These are phyloP conservation scores for Meira miltonrushii DNA, from an alignment of 1,284 basidiomycete species.

Conservation along the genomic window DNA sequence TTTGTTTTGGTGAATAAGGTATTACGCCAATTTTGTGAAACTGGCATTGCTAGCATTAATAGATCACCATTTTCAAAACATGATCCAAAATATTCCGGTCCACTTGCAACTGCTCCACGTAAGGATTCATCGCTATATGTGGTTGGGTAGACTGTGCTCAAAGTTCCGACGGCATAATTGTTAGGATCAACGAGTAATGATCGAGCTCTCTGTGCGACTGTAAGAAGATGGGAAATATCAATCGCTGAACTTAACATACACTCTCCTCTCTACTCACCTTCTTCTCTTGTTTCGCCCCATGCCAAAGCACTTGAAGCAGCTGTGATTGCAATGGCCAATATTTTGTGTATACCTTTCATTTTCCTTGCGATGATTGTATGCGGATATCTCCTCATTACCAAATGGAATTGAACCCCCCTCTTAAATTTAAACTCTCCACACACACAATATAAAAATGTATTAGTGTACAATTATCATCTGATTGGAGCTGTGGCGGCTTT, in stretches of 20 bases:
- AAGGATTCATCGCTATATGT: constrained; percentile 21
- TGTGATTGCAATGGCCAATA: too few species aligned
- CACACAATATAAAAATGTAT: too few species aligned
- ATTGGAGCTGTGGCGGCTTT: too few species aligned
- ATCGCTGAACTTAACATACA: neutral
- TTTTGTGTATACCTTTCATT: too few species aligned
- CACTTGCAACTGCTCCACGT: constrained; percentile 23
- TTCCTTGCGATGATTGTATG: too few species aligned
- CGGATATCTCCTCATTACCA: too few species aligned
- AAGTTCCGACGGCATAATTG: constrained; percentile 33
- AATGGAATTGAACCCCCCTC: too few species aligned
- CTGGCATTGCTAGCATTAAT: constrained; percentile 44
- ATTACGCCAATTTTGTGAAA: constrained; percentile 49
- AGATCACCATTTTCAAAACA: constrained; percentile 42
- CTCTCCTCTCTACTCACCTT: neutral
- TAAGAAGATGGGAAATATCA: neutral
- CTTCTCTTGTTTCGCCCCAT: neutral
- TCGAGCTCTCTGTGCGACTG: constrained; percentile 10
- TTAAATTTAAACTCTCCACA: too few species aligned
- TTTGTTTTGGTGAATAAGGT: constrained; percentile 21
- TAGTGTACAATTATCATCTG: too few species aligned
- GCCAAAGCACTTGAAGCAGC: neutral
- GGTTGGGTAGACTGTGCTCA: constrained; percentile 30
- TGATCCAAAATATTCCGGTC: constrained; percentile 48
- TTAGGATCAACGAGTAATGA: constrained; percentile 20